Percentiles rank a stretch among this genome's conserved stretches.
These are phyloP conservation scores for Trichosporon asahii DNA, from an alignment of 1,284 basidiomycete genomes.

Conservation along the genomic window DNA sequence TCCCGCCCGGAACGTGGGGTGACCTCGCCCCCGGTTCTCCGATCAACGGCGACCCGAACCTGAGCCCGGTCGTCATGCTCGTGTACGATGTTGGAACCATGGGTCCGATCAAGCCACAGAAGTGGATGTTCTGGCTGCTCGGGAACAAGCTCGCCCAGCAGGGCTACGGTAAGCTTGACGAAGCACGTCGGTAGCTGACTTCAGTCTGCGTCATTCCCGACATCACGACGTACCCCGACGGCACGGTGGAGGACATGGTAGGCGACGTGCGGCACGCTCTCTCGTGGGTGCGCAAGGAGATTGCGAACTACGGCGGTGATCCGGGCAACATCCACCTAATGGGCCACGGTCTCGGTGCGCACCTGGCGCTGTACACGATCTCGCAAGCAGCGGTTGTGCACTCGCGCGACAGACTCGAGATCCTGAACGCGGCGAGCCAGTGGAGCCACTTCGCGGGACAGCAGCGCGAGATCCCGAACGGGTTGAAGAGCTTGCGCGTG, in stretches of 20 bases:
- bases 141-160: constrained; percentile 28
- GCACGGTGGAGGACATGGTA: constrained; percentile 26
- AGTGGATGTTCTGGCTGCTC: constrained; percentile 28
- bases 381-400: constrained; percentile 34
- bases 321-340: constrained; percentile 42
- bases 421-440: constrained; percentile 21
- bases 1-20: constrained; percentile 18
- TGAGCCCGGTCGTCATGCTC: constrained; percentile 28
- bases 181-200: background rate
- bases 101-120: constrained; percentile 23
- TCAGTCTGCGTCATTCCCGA: constrained; percentile 31
- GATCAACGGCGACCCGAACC: constrained; percentile 8
- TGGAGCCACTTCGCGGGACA: constrained; percentile 17
- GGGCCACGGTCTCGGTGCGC: constrained; percentile 49
- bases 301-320: constrained; percentile 40
- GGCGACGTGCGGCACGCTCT: constrained; percentile 26
- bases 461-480: constrained; percentile 26
- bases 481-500: constrained; percentile 35
- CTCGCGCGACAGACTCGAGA: constrained; percentile 28
- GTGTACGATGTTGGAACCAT: constrained; percentile 32
- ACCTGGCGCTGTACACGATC: constrained; percentile 47
- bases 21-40: constrained; percentile 20
- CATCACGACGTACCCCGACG: constrained; percentile 30
- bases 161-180: constrained; percentile 27
- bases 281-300: constrained; percentile 25